A percentile compares a stretch with the other conserved stretches of the same genome.
Evolutionary conservation across 257 asterid genomes (phyloP).

Genomic region (Nicotiana sylvestris): DNA sequence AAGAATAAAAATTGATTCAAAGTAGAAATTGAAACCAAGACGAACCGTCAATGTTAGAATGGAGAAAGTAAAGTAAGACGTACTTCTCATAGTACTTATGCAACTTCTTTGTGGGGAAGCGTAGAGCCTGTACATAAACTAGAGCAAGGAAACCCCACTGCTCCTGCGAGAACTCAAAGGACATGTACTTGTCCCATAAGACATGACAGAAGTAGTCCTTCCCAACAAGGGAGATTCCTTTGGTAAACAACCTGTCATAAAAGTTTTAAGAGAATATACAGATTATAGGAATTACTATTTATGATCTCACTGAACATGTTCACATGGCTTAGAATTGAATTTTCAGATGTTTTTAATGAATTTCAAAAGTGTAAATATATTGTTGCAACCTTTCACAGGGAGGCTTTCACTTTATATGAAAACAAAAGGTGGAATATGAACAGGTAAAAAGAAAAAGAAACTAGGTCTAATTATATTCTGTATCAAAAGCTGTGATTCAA

Average conservation of each 20-base stretch:
- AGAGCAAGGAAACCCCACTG: constrained; percentile 77
- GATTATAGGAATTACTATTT: neutral
- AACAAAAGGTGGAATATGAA: neutral
- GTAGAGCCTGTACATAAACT: constrained; percentile 68
- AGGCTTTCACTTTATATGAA: neutral
- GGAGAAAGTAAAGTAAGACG: constrained; percentile 21
- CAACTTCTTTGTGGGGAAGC: constrained; percentile 73
- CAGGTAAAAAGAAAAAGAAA: neutral
- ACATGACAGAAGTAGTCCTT: constrained; percentile 73
- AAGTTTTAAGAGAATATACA: neutral
- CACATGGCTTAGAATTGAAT: neutral
- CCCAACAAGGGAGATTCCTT: constrained; percentile 71
- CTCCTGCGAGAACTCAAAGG: constrained; percentile 61
- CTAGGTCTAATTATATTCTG: neutral
- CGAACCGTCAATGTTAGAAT: neutral
- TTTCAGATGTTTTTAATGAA: neutral
- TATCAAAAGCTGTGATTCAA: neutral
- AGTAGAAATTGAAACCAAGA: neutral
- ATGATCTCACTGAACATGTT: neutral
- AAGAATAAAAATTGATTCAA: neutral
- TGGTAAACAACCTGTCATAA: constrained; percentile 59
- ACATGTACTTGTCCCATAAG: constrained; percentile 83
- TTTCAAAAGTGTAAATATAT: neutral
- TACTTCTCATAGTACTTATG: constrained; percentile 72
- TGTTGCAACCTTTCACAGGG: neutral